Percentiles rank a stretch among this genome's conserved stretches.
These are phyloP conservation scores for Selaginella tamariscina DNA, from an alignment of 75 land plant genomes.

Conservation along the genomic window DNA sequence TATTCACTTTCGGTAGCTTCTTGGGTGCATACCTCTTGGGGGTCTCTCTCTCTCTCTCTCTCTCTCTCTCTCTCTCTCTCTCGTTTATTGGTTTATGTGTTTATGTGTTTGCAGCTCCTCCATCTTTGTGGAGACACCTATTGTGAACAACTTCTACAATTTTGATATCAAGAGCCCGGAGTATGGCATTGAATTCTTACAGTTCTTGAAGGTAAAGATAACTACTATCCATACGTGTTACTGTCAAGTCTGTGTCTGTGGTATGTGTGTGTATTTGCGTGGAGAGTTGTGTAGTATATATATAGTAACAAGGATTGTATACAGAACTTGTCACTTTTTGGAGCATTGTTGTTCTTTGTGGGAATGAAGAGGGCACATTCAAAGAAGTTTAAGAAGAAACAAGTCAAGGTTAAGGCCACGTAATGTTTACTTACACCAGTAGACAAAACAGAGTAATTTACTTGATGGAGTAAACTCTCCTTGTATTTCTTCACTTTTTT, in stretches of 20 bases:
- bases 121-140: slow-evolving; percentile 30
- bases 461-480: background rate
- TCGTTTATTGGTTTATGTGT: background rate
- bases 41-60: background rate
- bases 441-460: background rate
- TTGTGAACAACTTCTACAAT: slow-evolving; percentile 67
- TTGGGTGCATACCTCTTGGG: slow-evolving; percentile 27
- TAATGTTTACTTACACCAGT: background rate
- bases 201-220: slow-evolving; percentile 43
- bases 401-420: slow-evolving; percentile 37
- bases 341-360: slow-evolving; percentile 63
- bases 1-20: slow-evolving; percentile 27
- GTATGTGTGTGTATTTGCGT: no score
- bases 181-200: slow-evolving; percentile 33
- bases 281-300: no score
- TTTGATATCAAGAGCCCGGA: slow-evolving; percentile 44
- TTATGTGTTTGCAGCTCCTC: slow-evolving; percentile 30
- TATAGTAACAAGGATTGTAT: no score
- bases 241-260: background rate
- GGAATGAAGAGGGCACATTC: slow-evolving; percentile 56
- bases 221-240: background rate
- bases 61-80: background rate
- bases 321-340: slow-evolving; percentile 68
- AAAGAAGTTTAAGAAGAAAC: slow-evolving; percentile 46
- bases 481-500: background rate